A percentile compares a stretch with the other conserved stretches of the same genome.
These are phyloP conservation scores for Trichomonas tenax DNA, from an alignment of 208 protist species.

Conservation along the genomic window DNA sequence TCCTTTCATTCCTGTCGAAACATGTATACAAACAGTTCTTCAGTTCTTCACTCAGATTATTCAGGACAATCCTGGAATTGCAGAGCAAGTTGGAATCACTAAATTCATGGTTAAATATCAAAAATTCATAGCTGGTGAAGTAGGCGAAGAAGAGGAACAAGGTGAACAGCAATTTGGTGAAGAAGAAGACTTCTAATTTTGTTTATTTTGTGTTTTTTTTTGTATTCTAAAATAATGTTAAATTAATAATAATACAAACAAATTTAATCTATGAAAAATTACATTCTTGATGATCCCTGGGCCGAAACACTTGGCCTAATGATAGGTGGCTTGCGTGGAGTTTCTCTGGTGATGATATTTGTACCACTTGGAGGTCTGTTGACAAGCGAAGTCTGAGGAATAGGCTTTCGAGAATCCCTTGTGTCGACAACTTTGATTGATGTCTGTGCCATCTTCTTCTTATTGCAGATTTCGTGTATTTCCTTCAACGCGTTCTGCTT, in stretches of 20 bases:
- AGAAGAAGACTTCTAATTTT: too few species aligned
- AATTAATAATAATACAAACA: too few species aligned
- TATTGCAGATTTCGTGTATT: background rate
- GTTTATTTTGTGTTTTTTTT: too few species aligned
- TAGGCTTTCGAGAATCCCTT: background rate
- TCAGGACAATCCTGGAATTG: background rate
- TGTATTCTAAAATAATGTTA: too few species aligned
- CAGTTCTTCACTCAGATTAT: background rate
- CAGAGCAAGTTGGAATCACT: background rate
- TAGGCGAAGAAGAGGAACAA: background rate
- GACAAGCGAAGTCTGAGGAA: background rate
- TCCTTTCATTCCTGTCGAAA: background rate
- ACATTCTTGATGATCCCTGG: too few species aligned
- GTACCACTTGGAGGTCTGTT: background rate
- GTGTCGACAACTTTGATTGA: background rate
- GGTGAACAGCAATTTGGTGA: background rate
- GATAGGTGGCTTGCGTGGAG: background rate
- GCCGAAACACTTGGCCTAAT: background rate
- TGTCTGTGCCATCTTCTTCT: background rate
- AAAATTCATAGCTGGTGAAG: background rate
- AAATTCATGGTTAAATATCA: background rate
- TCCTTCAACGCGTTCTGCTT: background rate
- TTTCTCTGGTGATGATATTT: background rate
- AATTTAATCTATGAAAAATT: too few species aligned
- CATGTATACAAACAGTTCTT: background rate